Base-by-base conservation (phyloP, 306 rosid species). In the Pterocarpus santalinus region DNA sequence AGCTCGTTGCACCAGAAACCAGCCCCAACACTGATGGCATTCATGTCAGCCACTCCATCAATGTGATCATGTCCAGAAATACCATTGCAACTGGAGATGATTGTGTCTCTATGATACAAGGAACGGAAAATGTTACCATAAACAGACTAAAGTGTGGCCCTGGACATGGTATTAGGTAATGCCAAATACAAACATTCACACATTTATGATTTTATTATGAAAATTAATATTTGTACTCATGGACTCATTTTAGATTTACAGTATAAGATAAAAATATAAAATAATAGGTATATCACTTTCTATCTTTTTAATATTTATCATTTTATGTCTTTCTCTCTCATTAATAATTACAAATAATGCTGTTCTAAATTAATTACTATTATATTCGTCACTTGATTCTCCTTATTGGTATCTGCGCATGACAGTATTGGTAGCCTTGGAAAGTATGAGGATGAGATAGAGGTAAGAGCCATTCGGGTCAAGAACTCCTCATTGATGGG, bases 1-100 rank as follows among this genome's bases (percentile, higher is more conserved):
- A 53, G 63, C 11, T 83, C 8, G 2, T 5, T 33, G 89, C 89
- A 65, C 89, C 89, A 5, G 87, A 2, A 0, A 51, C 76, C 4
- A 86, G 89, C 72, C 89, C 89, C 17, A 86, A 86, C 57, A 83
- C 89, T 1, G 89, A 86, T 73, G 89, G 89, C 13, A 83, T 86
- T 61, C 89, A 86, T 61, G 2, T 86, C 3, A 86, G 89, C 38
- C 79, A n/a, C 68, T 83, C 89, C 1, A 8, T 38, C 47, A 58
- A 33, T 22, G 69, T 86, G 1, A 52, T 2, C 2, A 3, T 86
- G 0, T 51, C 85, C 6, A 72, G 68, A 66, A 65, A 35, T 22
- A 46, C 43, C 71, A 76, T 86, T 52, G 61, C 17, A 71, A 86
- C 89, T 2, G 89, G 89, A 13, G 89, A 86, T 61, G 89, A 86